Evolutionary conservation across 176 grass and related monocot genomes (phyloP).

Genomic region (Musa troglodytarum): DNA sequence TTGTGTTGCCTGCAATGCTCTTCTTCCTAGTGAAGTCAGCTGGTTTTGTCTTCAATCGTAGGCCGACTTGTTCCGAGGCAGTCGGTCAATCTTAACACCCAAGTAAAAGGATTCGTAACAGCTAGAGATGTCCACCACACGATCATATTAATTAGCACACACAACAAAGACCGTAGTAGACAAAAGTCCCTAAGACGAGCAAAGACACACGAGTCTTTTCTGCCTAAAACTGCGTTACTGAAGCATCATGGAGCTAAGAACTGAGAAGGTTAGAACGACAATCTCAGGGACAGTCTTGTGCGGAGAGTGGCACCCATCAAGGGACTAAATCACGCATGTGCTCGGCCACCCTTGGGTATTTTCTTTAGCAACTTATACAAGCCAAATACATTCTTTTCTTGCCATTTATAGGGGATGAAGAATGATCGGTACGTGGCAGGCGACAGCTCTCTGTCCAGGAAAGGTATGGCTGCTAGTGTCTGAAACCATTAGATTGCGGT

Average conservation of each 20-base stretch:
- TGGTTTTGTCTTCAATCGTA: no score
- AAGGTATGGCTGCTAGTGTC: conserved; percentile 61
- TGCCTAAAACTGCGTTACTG: no score
- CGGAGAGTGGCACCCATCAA: not conserved
- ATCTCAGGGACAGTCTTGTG: not conserved
- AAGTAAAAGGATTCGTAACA: no score
- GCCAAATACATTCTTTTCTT: conserved; percentile 77
- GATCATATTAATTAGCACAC: no score
- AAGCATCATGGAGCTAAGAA: not conserved
- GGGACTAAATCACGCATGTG: not conserved
- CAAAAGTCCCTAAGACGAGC: no score
- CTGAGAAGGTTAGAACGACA: not conserved
- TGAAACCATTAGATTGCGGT: conserved; percentile 18
- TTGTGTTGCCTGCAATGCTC: no score
- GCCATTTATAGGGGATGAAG: conserved; percentile 86
- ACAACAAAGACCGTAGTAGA: no score
- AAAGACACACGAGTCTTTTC: no score
- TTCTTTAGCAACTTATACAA: conserved; percentile 77
- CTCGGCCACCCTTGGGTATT: conserved; percentile 8
- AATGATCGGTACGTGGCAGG: conserved; percentile 77
- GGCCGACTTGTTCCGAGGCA: no score
- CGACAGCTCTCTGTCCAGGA: conserved; percentile 82
- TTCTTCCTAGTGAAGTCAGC: no score
- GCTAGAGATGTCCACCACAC: no score
- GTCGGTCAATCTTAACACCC: no score